Percentiles rank a stretch among this genome's conserved stretches.
Evolutionary conservation across 129 eudicot genomes (phyloP).

Genomic region (Centrapalus pauciflorus): DNA sequence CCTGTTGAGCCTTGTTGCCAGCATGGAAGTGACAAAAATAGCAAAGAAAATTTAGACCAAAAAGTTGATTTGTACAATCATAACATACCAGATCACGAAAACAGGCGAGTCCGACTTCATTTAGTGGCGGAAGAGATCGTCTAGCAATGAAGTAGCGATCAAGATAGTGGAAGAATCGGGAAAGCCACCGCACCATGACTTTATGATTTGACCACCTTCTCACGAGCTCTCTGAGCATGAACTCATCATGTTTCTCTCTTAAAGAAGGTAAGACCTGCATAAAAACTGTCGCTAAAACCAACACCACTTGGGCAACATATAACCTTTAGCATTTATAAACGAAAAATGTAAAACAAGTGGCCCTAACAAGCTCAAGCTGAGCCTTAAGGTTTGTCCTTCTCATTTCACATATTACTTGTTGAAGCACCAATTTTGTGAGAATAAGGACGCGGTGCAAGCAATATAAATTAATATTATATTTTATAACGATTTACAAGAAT

Average conservation of each 20-base stretch:
- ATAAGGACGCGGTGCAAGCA: neutral
- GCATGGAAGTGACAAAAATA: neutral
- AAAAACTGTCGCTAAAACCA: neutral
- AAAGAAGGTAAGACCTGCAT: conserved; percentile 77
- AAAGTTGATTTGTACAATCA: neutral
- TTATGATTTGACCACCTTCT: conserved; percentile 92
- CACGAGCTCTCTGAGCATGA: conserved; percentile 93
- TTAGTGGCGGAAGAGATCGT: conserved; percentile 78
- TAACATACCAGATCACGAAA: conserved; percentile 76
- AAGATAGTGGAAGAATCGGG: conserved; percentile 84
- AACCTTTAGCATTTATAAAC: conserved; percentile 3
- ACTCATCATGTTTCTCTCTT: conserved; percentile 84
- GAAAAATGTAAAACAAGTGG: neutral
- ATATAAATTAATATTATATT: neutral
- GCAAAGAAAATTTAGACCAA: neutral
- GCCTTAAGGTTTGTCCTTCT: neutral
- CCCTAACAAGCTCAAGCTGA: neutral
- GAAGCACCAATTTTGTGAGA: neutral
- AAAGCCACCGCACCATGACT: conserved; percentile 97
- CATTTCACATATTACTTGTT: neutral
- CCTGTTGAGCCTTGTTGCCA: neutral
- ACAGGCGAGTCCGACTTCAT: conserved; percentile 93
- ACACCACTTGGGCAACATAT: neutral
- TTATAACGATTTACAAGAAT: neutral
- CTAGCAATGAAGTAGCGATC: conserved; percentile 91